Evolutionary conservation across 2,329 filamentous ascomycete species (phyloP), one percentile per base, ranked within the genome.

Genomic region (Nothophoma quercina): DNA sequence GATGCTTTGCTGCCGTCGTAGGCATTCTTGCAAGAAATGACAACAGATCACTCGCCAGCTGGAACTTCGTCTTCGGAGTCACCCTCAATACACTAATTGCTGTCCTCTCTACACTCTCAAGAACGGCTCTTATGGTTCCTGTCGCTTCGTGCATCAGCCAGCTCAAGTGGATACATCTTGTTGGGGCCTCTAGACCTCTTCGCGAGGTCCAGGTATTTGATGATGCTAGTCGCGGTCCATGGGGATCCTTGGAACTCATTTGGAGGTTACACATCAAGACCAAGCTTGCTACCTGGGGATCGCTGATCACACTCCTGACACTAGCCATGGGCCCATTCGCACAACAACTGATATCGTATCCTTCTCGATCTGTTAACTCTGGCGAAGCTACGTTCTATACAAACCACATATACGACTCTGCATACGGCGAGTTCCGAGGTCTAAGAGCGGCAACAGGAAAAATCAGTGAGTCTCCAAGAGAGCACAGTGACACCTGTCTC

Each of bases 141-240:
- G 57, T 71, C 5, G 61, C 69, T 2, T 55, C 63, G n/a, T 67
- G 66, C 43, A 54, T 71, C 13, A 55, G 67, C 30, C 65, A 72
- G 43, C 53, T 73, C 4, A 71, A 73, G 44, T 73, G 67, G 68
- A 53, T 62, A 10, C 59, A 61, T 10, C 60, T 54, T 22, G 54
- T 55, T 7, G 36, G 48, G 23, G 28, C 35, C 8, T 51, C 56
- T 4, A 35, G 44, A 1, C 54, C 58, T 13, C 55, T 72, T 2
- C 53, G 56, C 1, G 36, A 70, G 10, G 40, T 70, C 12, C 59
- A 71, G 34, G 38, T 60, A 2, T 56, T 67, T 9, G 70, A 72
- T 12, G 48, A 63, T 32, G 70, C 68, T 1, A 69, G 64, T n/a
- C 49, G 66, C 7, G 68, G 70, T 2, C 60, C 68, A 4, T 55